These are phyloP conservation scores for Hibiscus mutabilis DNA, from an alignment of 345 rosid species.

Conservation along the genomic window DNA sequence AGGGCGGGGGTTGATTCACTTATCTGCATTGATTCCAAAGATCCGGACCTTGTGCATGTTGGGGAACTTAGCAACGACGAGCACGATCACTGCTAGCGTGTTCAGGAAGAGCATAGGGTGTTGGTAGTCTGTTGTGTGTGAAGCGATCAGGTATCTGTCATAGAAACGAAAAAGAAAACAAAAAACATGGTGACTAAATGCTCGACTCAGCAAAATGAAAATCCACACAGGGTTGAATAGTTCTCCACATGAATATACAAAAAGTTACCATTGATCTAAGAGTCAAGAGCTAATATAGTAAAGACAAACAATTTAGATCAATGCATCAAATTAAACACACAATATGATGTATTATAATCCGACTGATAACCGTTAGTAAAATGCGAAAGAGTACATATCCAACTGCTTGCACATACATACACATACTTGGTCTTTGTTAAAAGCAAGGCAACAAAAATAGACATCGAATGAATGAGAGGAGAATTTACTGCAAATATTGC, in stretches of 20 bases:
- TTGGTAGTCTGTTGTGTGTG: slow-evolving; percentile 90
- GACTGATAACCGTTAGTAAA: too few species aligned
- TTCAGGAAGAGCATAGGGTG: slow-evolving; percentile 89
- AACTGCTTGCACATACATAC: too few species aligned
- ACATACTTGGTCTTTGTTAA: too few species aligned
- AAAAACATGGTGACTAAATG: background rate
- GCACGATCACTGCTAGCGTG: slow-evolving; percentile 78
- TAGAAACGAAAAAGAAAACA: background rate
- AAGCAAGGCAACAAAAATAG: background rate
- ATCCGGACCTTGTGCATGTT: slow-evolving; percentile 99
- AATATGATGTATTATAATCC: too few species aligned
- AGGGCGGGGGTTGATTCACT: background rate
- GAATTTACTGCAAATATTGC: background rate
- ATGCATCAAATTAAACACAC: too few species aligned
- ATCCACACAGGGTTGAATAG: too few species aligned
- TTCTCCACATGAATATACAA: too few species aligned
- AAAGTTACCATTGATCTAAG: too few species aligned
- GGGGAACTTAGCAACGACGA: slow-evolving; percentile 96
- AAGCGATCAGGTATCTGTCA: slow-evolving; percentile 87
- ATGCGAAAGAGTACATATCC: too few species aligned
- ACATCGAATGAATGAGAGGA: background rate
- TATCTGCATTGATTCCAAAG: slow-evolving; percentile 86
- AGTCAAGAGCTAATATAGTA: too few species aligned
- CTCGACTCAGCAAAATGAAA: too few species aligned
- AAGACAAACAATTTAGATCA: too few species aligned